These are phyloP conservation scores for Dryas octopetala DNA, from an alignment of 306 rosid species.

Conservation along the genomic window DNA sequence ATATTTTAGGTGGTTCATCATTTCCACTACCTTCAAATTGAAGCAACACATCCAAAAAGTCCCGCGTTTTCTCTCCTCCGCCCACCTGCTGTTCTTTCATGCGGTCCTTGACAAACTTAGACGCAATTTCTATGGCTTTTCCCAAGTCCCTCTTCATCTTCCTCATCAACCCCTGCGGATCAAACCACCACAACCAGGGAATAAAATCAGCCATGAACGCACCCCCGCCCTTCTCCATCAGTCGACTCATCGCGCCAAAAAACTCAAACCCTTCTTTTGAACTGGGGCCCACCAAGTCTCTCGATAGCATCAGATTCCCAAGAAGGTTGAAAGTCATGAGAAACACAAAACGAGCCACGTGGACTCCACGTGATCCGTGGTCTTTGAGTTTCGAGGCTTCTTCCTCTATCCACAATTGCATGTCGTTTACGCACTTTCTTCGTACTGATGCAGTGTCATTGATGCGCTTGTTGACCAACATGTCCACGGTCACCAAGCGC, in stretches of 20 bases:
- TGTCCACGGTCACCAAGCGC: constrained; percentile 46
- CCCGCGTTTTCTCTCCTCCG: constrained; percentile 15
- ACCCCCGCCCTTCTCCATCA: constrained; percentile 57
- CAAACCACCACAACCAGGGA: constrained; percentile 13
- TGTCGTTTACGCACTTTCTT: constrained; percentile 39
- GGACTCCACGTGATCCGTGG: constrained; percentile 26
- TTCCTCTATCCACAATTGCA: constrained; percentile 49
- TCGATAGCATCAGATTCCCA: constrained; percentile 57
- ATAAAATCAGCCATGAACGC: constrained; percentile 25
- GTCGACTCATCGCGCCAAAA: constrained; percentile 35
- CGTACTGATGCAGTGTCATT: constrained; percentile 37
- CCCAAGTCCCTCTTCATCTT: constrained; percentile 49
- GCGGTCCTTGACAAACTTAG: constrained; percentile 36
- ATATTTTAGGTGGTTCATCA: constrained; percentile 30
- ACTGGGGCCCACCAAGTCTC: constrained; percentile 45
- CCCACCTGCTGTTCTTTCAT: constrained; percentile 10
- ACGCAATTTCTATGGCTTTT: constrained; percentile 40
- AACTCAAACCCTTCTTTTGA: constrained; percentile 48
- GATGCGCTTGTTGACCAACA: constrained; percentile 48
- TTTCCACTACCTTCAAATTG: constrained; percentile 36
- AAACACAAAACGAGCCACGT: constrained; percentile 52
- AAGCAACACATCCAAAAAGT: constrained; percentile 56
- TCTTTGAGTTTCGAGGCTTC: constrained; percentile 24
- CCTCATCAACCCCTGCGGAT: constrained; percentile 14
- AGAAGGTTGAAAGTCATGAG: constrained; percentile 53